These are phyloP conservation scores for Diplodia intermedia DNA, from an alignment of 2,329 filamentous ascomycete genomes.

Conservation along the genomic window DNA sequence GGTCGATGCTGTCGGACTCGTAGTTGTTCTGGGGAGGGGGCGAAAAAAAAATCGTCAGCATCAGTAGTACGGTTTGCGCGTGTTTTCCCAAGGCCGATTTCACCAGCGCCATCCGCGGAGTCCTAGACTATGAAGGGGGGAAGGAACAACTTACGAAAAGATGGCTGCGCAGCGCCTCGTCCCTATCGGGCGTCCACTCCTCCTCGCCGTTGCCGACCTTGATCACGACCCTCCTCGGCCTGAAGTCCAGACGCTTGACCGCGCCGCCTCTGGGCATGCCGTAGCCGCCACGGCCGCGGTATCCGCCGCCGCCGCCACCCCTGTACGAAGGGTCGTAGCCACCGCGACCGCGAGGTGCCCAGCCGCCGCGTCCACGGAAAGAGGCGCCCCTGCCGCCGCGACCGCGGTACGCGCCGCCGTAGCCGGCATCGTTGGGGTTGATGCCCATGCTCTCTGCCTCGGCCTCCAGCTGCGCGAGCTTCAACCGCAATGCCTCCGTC, in stretches of 20 bases:
- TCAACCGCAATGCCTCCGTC: slow-evolving; percentile 71
- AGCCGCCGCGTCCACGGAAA: slow-evolving; percentile 52
- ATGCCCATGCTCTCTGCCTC: slow-evolving; percentile 75
- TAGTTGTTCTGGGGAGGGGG: slow-evolving; percentile 41
- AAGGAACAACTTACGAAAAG: slow-evolving; percentile 56
- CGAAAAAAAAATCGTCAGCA: slow-evolving; percentile 30
- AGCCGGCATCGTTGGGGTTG: slow-evolving; percentile 60
- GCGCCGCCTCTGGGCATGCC: slow-evolving; percentile 56
- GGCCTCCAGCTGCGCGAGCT: slow-evolving; percentile 74
- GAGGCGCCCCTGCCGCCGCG: slow-evolving; percentile 38
- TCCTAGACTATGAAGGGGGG: neutral
- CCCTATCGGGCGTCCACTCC: slow-evolving; percentile 65
- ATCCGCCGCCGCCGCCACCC: slow-evolving; percentile 35
- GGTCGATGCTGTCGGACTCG: slow-evolving; percentile 49
- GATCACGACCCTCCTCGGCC: slow-evolving; percentile 72
- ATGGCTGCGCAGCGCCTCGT: slow-evolving; percentile 74
- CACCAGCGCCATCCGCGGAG: too few relatives aligned
- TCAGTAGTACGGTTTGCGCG: neutral
- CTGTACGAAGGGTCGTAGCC: slow-evolving; percentile 28
- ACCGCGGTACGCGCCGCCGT: slow-evolving; percentile 39
- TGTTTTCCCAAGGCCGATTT: neutral
- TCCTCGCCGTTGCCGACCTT: slow-evolving; percentile 60
- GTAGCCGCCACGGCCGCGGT: slow-evolving; percentile 51
- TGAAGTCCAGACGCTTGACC: slow-evolving; percentile 74
- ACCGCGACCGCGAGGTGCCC: slow-evolving; percentile 44